These are phyloP conservation scores for Gnomoniopsis sp. DNA, from an alignment of 2,329 filamentous ascomycete species.

Conservation along the genomic window DNA sequence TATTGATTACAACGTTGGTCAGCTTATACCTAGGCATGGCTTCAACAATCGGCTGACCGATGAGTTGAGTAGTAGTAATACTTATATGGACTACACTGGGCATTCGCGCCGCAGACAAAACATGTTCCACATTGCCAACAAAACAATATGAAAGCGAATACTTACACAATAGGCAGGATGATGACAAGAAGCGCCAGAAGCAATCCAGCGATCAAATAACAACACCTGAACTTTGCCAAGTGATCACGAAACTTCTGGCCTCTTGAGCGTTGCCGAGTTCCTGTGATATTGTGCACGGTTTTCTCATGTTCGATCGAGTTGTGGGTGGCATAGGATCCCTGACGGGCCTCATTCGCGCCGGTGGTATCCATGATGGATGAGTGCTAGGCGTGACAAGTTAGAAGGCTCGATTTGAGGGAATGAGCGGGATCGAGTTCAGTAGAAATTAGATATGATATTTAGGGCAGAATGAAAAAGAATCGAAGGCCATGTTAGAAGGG, in stretches of 20 bases:
- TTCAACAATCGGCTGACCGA: too few relatives aligned
- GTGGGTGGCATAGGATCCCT: too few relatives aligned
- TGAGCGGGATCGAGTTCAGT: too few relatives aligned
- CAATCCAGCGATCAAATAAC: conserved; percentile 16
- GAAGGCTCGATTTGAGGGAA: too few relatives aligned
- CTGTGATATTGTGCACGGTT: neutral
- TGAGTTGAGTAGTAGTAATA: neutral
- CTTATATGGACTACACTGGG: too few relatives aligned
- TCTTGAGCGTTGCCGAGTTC: neutral
- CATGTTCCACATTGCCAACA: neutral
- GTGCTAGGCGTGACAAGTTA: too few relatives aligned
- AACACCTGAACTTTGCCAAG: neutral
- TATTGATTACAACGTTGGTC: conserved; percentile 21
- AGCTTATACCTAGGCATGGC: too few relatives aligned
- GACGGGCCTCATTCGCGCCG: too few relatives aligned
- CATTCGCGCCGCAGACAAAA: neutral
- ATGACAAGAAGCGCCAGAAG: conserved; percentile 40
- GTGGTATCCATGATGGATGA: too few relatives aligned
- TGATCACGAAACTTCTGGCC: neutral
- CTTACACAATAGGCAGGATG: conserved; percentile 43
- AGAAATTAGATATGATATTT: too few relatives aligned
- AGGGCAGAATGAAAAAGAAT: too few relatives aligned
- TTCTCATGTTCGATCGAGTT: neutral
- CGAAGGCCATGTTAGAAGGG: too few relatives aligned
- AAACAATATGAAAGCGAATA: neutral